Evolutionary conservation across 345 rosid species (phyloP).

Genomic region (Eucalyptus rudis): DNA sequence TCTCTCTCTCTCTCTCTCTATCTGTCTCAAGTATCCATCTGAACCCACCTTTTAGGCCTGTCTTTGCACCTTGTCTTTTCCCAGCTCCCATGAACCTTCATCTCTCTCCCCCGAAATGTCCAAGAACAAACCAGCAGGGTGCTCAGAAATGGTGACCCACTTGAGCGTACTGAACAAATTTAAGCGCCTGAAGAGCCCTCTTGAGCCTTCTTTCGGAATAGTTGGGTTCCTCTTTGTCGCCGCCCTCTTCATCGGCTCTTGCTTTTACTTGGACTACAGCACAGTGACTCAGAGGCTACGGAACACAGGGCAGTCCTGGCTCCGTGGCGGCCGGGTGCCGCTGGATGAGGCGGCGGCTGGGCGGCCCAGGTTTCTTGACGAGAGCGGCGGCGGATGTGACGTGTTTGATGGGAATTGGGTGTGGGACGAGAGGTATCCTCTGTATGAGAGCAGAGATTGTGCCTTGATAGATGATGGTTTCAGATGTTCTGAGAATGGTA

Average conservation of each 20-base stretch:
- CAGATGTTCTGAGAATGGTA: constrained; percentile 58
- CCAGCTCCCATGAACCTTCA: not conserved
- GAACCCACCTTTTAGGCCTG: not conserved
- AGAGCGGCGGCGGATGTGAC: constrained; percentile 39
- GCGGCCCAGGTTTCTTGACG: constrained; percentile 38
- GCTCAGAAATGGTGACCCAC: constrained; percentile 9
- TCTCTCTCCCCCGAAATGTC: not conserved
- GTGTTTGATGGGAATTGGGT: constrained; percentile 63
- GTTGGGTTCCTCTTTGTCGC: constrained; percentile 29
- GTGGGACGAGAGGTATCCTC: constrained; percentile 54
- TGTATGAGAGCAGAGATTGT: constrained; percentile 49
- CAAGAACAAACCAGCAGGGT: not conserved
- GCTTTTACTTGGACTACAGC: constrained; percentile 31
- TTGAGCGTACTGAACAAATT: constrained; percentile 19
- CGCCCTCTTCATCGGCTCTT: constrained; percentile 22
- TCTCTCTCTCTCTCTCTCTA: not conserved
- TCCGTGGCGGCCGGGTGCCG: not conserved
- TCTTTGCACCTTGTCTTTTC: not conserved
- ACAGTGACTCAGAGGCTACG: constrained; percentile 6
- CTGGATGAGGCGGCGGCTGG: not conserved
- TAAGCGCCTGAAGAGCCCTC: constrained; percentile 22
- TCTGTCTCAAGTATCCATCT: not conserved
- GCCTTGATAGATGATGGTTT: constrained; percentile 39
- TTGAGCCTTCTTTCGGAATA: constrained; percentile 32
- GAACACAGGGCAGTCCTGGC: constrained; percentile 4